Percentiles rank a stretch among this genome's conserved stretches.
Evolutionary conservation across 2,329 filamentous ascomycete genomes (phyloP).

Genomic region (Diplodia intermedia): DNA sequence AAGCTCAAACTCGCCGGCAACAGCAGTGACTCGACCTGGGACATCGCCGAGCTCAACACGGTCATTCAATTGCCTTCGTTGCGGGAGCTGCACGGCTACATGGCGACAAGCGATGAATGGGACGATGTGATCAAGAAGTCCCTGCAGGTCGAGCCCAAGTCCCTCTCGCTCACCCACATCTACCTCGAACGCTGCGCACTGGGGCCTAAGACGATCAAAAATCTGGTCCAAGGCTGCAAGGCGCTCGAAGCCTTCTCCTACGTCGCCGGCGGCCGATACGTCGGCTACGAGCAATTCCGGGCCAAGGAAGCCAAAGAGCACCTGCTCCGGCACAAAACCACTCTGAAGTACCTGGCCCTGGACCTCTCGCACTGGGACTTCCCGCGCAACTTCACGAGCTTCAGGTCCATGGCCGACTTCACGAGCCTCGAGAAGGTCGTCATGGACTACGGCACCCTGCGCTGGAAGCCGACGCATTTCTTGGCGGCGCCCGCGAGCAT

Average conservation of each 20-base stretch:
- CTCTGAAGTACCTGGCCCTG: conserved; percentile 26
- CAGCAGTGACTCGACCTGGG: neutral
- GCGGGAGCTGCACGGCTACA: conserved; percentile 20
- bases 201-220: conserved; percentile 1
- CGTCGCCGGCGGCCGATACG: neutral
- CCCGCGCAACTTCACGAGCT: conserved; percentile 6
- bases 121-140: neutral
- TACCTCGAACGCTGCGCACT: conserved; percentile 19
- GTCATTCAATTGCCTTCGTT: conserved; percentile 17
- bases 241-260: conserved; percentile 26
- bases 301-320: conserved; percentile 17
- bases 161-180: conserved; percentile 26
- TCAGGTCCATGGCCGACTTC: conserved; percentile 23
- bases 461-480: conserved; percentile 2
- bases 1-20: conserved; percentile 12
- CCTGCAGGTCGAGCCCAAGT: neutral
- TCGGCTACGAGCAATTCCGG: conserved; percentile 18
- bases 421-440: conserved; percentile 10
- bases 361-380: conserved; percentile 26
- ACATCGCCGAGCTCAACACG: conserved; percentile 2
- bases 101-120: conserved; percentile 1
- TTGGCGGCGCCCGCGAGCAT: neutral
- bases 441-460: conserved; percentile 29
- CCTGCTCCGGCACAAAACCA: conserved; percentile 12
- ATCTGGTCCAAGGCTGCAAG: conserved; percentile 18